Evolutionary conservation across 208 protist species (phyloP).

Genomic region (Lotmaria passim): DNA sequence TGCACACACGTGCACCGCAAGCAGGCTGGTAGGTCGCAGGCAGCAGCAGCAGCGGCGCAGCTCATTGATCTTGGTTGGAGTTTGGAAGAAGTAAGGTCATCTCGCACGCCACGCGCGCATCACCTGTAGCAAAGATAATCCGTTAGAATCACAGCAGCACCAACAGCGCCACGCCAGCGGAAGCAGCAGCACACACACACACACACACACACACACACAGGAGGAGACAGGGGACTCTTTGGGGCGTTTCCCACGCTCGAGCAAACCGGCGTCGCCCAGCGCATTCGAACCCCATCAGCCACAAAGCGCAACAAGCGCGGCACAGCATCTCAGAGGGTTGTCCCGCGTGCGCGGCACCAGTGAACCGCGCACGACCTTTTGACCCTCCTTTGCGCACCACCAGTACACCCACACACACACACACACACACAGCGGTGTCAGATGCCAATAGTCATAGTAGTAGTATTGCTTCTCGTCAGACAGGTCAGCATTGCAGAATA

Average conservation of each 20-base stretch:
- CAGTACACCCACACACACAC: not conserved
- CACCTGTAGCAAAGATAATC: too few relatives aligned
- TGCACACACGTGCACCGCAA: not conserved
- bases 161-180: not conserved
- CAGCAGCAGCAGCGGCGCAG: too few relatives aligned
- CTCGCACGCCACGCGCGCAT: too few relatives aligned
- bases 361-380: conserved; percentile 19
- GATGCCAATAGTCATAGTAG: conserved; percentile 46
- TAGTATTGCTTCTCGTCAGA: conserved; percentile 33
- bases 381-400: conserved; percentile 1
- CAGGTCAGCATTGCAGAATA: conserved; percentile 38
- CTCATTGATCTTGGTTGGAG: too few relatives aligned
- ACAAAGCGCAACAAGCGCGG: not conserved
- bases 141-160: too few relatives aligned
- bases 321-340: conserved; percentile 18
- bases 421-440: conserved; percentile 20
- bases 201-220: not conserved
- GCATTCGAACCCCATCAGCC: conserved; percentile 55
- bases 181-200: conserved; percentile 19
- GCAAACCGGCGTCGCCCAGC: conserved; percentile 38
- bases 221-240: conserved; percentile 28
- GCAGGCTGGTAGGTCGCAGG: too few relatives aligned
- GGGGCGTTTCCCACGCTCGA: conserved; percentile 60
- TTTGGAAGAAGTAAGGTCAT: too few relatives aligned
- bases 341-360: conserved; percentile 18